Percentiles rank a stretch among this genome's conserved stretches.
These are phyloP conservation scores for Tetracladium maxilliforme DNA, from an alignment of 2,329 filamentous ascomycete genomes.

Conservation along the genomic window DNA sequence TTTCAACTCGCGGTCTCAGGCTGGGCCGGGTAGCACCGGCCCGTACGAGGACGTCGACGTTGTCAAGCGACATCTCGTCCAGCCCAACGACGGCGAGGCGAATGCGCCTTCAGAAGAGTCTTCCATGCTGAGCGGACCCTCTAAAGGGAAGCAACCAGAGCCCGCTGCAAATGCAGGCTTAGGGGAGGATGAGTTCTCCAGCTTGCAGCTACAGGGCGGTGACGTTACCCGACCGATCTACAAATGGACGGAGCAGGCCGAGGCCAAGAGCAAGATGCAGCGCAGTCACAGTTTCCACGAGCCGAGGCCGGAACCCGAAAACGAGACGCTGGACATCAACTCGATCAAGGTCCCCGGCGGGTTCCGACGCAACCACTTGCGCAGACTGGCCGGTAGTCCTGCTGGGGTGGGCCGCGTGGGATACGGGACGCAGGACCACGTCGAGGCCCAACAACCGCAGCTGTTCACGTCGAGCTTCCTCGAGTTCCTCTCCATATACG, in stretches of 20 bases:
- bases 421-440: slow-evolving; percentile 15
- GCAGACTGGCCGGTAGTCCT: slow-evolving; percentile 57
- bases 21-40: slow-evolving; percentile 24
- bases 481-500: slow-evolving; percentile 88
- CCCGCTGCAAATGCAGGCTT: slow-evolving; percentile 18
- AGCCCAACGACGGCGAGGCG: too few relatives aligned
- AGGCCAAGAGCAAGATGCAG: slow-evolving; percentile 50
- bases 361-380: slow-evolving; percentile 80
- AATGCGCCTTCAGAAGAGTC: slow-evolving; percentile 34
- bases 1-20: slow-evolving; percentile 52
- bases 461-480: slow-evolving; percentile 86
- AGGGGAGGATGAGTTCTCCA: slow-evolving; percentile 78
- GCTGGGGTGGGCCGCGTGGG: slow-evolving; percentile 26
- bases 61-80: slow-evolving; percentile 75
- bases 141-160: slow-evolving; percentile 15
- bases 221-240: slow-evolving; percentile 94
- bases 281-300: slow-evolving; percentile 83
- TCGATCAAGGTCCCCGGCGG: slow-evolving; percentile 88
- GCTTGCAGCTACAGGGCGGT: slow-evolving; percentile 80
- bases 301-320: slow-evolving; percentile 62
- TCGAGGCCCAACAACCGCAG: slow-evolving; percentile 31
- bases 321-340: slow-evolving; percentile 70
- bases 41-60: slow-evolving; percentile 80
- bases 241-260: slow-evolving; percentile 84
- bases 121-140: slow-evolving; percentile 16